phyloP scores from a whole-genome alignment of 495 filamentous ascomycete species.

The Glonium stellatum region DNA sequence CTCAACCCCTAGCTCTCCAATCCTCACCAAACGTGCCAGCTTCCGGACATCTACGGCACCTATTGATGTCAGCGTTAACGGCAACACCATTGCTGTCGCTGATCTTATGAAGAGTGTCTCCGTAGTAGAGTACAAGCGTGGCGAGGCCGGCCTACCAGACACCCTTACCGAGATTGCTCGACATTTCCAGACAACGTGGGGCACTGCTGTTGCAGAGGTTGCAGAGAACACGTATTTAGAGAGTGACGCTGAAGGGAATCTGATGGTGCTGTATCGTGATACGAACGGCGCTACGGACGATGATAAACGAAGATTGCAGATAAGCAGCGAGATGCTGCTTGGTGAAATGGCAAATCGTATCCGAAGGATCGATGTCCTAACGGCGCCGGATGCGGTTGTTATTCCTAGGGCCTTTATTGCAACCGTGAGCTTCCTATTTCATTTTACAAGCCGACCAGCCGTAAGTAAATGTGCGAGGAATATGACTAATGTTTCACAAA shows the following conservation, averaged over 20 bases:
- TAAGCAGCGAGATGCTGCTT: slow-evolving; percentile 72
- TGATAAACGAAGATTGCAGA: slow-evolving; percentile 61
- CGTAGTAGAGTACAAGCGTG: slow-evolving; percentile 57
- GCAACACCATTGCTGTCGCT: slow-evolving; percentile 66
- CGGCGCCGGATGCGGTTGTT: slow-evolving; percentile 54
- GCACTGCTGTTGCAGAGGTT: slow-evolving; percentile 67
- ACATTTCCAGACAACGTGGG: slow-evolving; percentile 75
- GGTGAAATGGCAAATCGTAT: slow-evolving; percentile 93
- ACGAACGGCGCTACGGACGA: slow-evolving; percentile 62
- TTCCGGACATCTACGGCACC: slow-evolving; percentile 82
- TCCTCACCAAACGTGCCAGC: slow-evolving; percentile 58
- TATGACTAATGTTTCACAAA: neutral
- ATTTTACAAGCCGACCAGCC: neutral
- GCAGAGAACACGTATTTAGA: slow-evolving; percentile 67
- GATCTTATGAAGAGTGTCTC: slow-evolving; percentile 93
- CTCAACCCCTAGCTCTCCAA: slow-evolving; percentile 24
- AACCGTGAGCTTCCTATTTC: slow-evolving; percentile 56
- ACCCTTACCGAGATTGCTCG: slow-evolving; percentile 65
- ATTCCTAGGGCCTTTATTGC: slow-evolving; percentile 80
- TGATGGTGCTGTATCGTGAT: slow-evolving; percentile 71
- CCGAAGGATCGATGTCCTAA: slow-evolving; percentile 52
- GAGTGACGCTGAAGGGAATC: slow-evolving; percentile 78
- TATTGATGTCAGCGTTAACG: slow-evolving; percentile 67
- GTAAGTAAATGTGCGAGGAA: neutral
- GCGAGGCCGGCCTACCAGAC: slow-evolving; percentile 39